Percentiles rank a stretch among this genome's conserved stretches.
Evolutionary conservation across 371 early-diverging fungal species (phyloP).

Genomic region (Rhizopus sp.): DNA sequence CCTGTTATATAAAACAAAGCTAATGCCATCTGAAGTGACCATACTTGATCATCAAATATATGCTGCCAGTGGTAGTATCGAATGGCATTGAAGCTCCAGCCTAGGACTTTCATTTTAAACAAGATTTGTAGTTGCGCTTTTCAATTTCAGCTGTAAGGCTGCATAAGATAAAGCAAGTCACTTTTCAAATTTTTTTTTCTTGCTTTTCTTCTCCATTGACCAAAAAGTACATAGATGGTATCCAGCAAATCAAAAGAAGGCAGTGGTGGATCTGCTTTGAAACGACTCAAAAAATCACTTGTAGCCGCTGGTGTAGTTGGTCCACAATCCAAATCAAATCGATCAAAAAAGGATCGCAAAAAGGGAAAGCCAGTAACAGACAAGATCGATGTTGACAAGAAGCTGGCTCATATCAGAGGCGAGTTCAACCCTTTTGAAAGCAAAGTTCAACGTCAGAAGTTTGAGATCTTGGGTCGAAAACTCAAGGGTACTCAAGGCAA

Average conservation of each 20-base stretch:
- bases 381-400: constrained; percentile 54
- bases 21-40: no score
- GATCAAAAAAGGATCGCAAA: constrained; percentile 67
- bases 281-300: constrained; percentile 75
- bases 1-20: no score
- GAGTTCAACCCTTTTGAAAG: constrained; percentile 90
- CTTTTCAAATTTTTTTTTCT: neutral
- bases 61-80: no score
- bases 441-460: constrained; percentile 75
- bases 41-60: no score
- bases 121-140: neutral
- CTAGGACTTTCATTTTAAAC: no score
- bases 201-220: neutral
- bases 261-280: constrained; percentile 69
- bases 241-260: constrained; percentile 23
- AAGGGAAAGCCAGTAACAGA: constrained; percentile 57
- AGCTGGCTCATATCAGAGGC: constrained; percentile 56
- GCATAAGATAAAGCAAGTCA: neutral
- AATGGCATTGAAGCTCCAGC: no score
- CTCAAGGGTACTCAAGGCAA: constrained; percentile 82
- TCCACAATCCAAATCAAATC: constrained; percentile 57
- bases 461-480: constrained; percentile 86
- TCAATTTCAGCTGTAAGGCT: neutral
- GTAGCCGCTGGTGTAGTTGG: constrained; percentile 82
- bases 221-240: neutral